phyloP scores from a whole-genome alignment of 352 stramenopile genomes.

The Elongisporangium prolatum region DNA sequence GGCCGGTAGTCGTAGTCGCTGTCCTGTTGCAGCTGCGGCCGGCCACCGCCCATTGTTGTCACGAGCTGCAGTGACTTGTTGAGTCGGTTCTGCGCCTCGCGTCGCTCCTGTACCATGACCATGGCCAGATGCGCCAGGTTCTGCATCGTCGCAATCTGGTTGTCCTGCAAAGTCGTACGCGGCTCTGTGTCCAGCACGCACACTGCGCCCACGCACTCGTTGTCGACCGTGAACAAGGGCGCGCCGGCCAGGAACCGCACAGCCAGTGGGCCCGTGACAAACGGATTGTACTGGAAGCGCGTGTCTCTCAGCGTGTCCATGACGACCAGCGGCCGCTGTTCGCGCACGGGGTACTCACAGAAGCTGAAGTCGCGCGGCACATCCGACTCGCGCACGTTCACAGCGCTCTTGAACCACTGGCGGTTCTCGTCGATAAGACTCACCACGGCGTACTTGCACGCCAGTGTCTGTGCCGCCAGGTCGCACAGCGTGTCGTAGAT shows the following conservation, averaged over 20 bases:
- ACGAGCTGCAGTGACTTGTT: constrained; percentile 51
- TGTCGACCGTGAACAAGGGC: constrained; percentile 87
- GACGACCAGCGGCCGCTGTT: constrained; percentile 77
- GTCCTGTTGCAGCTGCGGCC: constrained; percentile 12
- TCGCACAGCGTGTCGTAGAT: constrained; percentile 85
- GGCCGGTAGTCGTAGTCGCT: constrained; percentile 2
- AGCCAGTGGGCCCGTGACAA: constrained; percentile 86
- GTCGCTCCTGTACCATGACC: constrained; percentile 83
- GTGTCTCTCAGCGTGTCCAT: constrained; percentile 85
- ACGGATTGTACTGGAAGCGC: constrained; percentile 86
- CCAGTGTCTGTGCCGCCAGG: constrained; percentile 64
- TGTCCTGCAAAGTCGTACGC: constrained; percentile 56
- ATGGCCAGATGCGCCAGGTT: constrained; percentile 80
- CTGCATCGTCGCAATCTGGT: constrained; percentile 80
- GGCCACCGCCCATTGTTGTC: constrained; percentile 13
- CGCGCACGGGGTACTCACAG: constrained; percentile 74
- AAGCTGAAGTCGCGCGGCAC: constrained; percentile 84
- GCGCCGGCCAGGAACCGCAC: constrained; percentile 93
- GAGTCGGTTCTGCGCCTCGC: constrained; percentile 60
- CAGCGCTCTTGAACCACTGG: constrained; percentile 93
- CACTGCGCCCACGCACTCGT: constrained; percentile 69
- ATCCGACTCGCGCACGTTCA: constrained; percentile 71
- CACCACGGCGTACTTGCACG: constrained; percentile 78
- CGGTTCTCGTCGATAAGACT: constrained; percentile 91
- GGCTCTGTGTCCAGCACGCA: constrained; percentile 77